Evolutionary conservation across 2,329 filamentous ascomycete genomes (phyloP), one percentile per base, ranked within the genome.

Genomic region (Beauveria pseudobassiana): DNA sequence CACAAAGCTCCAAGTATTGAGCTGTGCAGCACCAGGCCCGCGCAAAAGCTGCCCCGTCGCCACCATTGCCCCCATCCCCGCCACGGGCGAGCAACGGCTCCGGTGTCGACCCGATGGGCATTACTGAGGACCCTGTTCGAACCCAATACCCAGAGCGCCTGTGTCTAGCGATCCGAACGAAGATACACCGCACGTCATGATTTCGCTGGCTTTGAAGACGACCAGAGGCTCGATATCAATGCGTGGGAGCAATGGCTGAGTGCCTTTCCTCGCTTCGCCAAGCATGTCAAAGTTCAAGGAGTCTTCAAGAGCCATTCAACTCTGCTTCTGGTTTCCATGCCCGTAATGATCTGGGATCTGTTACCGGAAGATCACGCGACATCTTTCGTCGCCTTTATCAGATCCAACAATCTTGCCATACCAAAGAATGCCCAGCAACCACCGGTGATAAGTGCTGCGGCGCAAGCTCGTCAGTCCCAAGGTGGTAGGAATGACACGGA

Each of bases 261-360:
- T 30, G 77, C 75, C 20, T 84, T 85, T 63, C 83, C 0, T 79
- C 81, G 2, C 73, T 86, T 61, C n/a, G 82, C 82, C 48, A 85
- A 82, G 65, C 82, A 84, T 64, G 82, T 84, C 69, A 84, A 84
- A 66, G 78, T 86, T 6, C 82, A 86, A 66, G 83, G 82, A 9
- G 77, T 85, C 1, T 86, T 85, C 70, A 84, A 83, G 67, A 86
- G 83, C 55, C 82, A 85, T 66, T 86, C 83, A 0, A 86, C 81
- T 0, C 71, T 86, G 48, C 75, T 86, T 6, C 70, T 86, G 7
- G 70, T 86, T 3, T 86, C 83, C 0, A 74, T 86, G 68, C 83
- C 83, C 0, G 79, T 86, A 12, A 81, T 82, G 71, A 74, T 86
- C 3, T 86, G 83, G 83, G 80, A 85, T 65, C 71, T 86, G 49